A percentile compares a stretch with the other conserved stretches of the same genome.
Conservation (phyloP, 2,329 filamentous ascomycete genomes). For the Ophioceras dolichostomum region DNA sequence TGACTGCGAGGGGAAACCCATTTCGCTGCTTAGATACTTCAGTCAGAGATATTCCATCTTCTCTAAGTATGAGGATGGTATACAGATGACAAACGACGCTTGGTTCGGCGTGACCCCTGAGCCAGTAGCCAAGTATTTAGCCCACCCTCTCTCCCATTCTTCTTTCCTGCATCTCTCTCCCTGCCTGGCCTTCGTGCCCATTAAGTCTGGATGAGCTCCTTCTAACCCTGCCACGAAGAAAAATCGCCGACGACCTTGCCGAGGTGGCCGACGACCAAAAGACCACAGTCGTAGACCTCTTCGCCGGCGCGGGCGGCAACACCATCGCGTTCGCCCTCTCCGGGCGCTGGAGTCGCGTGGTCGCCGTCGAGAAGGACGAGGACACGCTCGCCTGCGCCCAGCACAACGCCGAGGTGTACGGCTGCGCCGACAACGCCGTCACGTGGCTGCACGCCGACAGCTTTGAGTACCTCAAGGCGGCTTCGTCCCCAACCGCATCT, state of each 20-base stretch:
- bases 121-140: slow-evolving; percentile 76
- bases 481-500: too few relatives aligned
- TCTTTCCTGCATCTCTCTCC: too few relatives aligned
- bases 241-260: slow-evolving; percentile 63
- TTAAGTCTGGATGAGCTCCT: too few relatives aligned
- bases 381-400: slow-evolving; percentile 79
- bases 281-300: slow-evolving; percentile 69
- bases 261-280: slow-evolving; percentile 30
- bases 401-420: slow-evolving; percentile 81
- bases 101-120: slow-evolving; percentile 98
- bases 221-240: slow-evolving; percentile 26
- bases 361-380: slow-evolving; percentile 78
- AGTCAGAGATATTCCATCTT: slow-evolving; percentile 81
- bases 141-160: too few relatives aligned
- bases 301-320: slow-evolving; percentile 87
- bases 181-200: too few relatives aligned
- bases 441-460: slow-evolving; percentile 82
- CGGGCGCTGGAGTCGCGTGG: slow-evolving; percentile 67
- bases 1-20: slow-evolving; percentile 2
- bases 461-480: slow-evolving; percentile 54
- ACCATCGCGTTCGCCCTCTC: slow-evolving; percentile 85
- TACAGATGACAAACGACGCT: slow-evolving; percentile 83
- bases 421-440: slow-evolving; percentile 57
- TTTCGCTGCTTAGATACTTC: slow-evolving; percentile 69
- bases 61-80: slow-evolving; percentile 71